phyloP scores from a whole-genome alignment of 2,329 filamentous ascomycete species.

The Tolypocladium nubicola region DNA sequence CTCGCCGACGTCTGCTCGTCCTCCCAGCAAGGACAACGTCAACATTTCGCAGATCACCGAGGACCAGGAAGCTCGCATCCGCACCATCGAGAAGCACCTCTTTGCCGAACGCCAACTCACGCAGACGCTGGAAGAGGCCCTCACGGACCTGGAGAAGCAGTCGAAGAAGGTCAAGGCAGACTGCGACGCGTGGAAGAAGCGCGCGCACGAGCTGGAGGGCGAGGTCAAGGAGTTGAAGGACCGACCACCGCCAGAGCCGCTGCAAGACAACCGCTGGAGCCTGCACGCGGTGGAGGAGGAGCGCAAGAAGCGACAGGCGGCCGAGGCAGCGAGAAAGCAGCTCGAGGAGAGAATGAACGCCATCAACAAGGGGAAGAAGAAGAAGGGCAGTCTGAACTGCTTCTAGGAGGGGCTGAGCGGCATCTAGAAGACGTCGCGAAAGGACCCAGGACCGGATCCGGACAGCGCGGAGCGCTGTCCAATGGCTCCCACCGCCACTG shows the following conservation, averaged over 20 bases:
- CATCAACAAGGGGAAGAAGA: conserved; percentile 81
- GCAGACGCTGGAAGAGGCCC: conserved; percentile 85
- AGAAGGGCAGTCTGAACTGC: conserved; percentile 93
- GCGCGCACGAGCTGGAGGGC: conserved; percentile 62
- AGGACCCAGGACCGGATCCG: background rate
- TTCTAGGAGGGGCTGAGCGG: conserved; percentile 49
- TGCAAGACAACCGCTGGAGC: conserved; percentile 50
- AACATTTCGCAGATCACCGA: conserved; percentile 71
- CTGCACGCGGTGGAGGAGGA: conserved; percentile 94
- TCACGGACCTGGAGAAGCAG: conserved; percentile 85
- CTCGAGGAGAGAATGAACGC: conserved; percentile 93
- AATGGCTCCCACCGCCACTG: background rate
- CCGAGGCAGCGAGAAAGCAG: conserved; percentile 78
- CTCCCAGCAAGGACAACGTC: conserved; percentile 66
- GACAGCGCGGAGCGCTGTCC: background rate
- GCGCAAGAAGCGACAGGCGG: conserved; percentile 80
- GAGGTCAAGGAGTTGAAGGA: conserved; percentile 59
- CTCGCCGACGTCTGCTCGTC: conserved; percentile 51
- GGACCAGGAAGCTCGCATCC: conserved; percentile 89
- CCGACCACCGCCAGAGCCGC: conserved; percentile 30
- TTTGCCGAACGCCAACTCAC: conserved; percentile 95
- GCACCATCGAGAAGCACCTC: conserved; percentile 93
- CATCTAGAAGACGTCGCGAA: conserved; percentile 5
- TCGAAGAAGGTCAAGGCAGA: conserved; percentile 88
- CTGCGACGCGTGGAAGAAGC: conserved; percentile 83